Evolutionary conservation across 164 flowering plant genomes (phyloP), one percentile per base, ranked within the genome.

Genomic region (Tetracentron sinense): DNA sequence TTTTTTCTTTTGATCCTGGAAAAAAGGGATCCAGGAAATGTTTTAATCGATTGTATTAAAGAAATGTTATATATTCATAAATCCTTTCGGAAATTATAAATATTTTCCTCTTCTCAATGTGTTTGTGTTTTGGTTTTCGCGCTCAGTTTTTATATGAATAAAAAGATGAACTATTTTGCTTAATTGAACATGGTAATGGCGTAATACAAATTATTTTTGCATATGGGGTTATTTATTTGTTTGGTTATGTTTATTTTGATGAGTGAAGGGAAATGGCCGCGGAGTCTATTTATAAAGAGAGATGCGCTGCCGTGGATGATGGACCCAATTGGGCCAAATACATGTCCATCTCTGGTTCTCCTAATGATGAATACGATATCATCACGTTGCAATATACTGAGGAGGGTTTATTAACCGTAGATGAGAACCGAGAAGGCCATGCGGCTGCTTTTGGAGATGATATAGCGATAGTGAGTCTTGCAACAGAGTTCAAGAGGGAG

Each of bases 391-490:
- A 86, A 50, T 92, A 92, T 54, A 92, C 92, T 0, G 97, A 87
- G 80, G 96, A 88, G 58, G 98, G 98, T 42, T 77, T 93, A 53
- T 72, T 93, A 62, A 79, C 89, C 33, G 85, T 93, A 28, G 97
- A 90, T 72, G 98, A 93, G 66, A 93, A 88, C 61, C 79, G 84
- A 61, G 82, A 79, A 42, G 98, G 97, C 16, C 92, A 69, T 58
- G 87, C 92, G 0, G 98, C 98, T 15, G 98, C 98, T 20, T 92
- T 92, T 74, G 98, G 98, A 8, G 98, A 92, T 75, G 98, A 90
- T 54, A 87, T 92, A 25, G 98, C 98, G 2, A 90, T 90, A 8
- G 94, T 83, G 63, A 82, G 88, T 64, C 88, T 93, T 56, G 97
- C 98, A 12, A 88, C 94, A 1, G 96, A 90, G 78, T 93, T 90